phyloP scores from a whole-genome alignment of 78 protist species.

The Acrasis kona region DNA sequence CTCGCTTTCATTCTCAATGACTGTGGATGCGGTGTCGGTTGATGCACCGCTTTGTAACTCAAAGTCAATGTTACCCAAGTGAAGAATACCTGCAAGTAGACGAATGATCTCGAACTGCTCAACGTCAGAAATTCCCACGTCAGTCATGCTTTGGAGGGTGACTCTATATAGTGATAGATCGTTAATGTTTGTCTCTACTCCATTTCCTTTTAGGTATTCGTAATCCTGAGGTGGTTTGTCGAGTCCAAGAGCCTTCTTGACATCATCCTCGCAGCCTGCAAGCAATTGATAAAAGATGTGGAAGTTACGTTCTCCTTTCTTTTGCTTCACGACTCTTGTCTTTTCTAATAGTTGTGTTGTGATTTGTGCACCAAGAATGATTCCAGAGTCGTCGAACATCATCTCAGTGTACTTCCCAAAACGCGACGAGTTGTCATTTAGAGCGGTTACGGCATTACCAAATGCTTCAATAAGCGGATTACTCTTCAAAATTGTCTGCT shows the following conservation, averaged over 20 bases:
- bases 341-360: conserved; percentile 48
- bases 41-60: too few species aligned
- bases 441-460: conserved; percentile 84
- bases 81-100: conserved; percentile 27
- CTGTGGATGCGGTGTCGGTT: background rate
- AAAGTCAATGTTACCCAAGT: conserved; percentile 33
- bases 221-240: background rate
- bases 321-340: conserved; percentile 28
- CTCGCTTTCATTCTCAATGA: conserved; percentile 8
- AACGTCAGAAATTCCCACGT: conserved; percentile 1
- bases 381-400: conserved; percentile 15
- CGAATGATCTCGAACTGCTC: background rate
- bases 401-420: conserved; percentile 62
- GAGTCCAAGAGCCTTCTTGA: background rate
- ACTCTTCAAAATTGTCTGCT: conserved; percentile 20
- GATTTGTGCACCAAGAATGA: conserved; percentile 29
- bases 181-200: too few species aligned
- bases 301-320: conserved; percentile 44
- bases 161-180: conserved; percentile 20
- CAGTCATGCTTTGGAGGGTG: background rate
- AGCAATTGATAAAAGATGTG: conserved; percentile 42
- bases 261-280: background rate
- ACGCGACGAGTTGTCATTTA: conserved; percentile 82
- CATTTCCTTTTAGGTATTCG: conserved; percentile 19
- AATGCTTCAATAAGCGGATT: conserved; percentile 67